Evolutionary conservation across 2,329 filamentous ascomycete species (phyloP).

Genomic region (Colletotrichum coccodes): DNA sequence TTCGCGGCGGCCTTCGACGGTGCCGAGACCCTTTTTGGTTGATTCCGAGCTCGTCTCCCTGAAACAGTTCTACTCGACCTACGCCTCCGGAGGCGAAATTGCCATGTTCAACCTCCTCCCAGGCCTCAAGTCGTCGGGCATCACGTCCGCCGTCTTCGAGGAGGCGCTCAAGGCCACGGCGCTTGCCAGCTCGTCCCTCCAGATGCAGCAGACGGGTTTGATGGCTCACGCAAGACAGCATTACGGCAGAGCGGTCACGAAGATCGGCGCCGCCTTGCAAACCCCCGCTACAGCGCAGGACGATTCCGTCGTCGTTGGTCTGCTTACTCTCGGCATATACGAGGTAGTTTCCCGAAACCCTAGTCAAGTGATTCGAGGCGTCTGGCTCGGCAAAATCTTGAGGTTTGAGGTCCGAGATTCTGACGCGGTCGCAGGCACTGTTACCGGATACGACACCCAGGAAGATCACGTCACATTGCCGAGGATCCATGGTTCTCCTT

Average conservation of each 20-base stretch:
- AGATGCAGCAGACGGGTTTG: slow-evolving; percentile 13
- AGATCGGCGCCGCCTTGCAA: not conserved
- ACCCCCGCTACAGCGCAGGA: not conserved
- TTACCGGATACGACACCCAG: not conserved
- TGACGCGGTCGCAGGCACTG: not conserved
- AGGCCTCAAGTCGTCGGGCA: slow-evolving; percentile 7
- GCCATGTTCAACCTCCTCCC: not conserved
- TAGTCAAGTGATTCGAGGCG: too few relatives aligned
- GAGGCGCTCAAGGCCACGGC: slow-evolving; percentile 28
- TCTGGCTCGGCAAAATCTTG: not conserved
- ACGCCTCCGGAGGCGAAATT: slow-evolving; percentile 5
- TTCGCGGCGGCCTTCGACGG: not conserved
- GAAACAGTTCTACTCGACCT: slow-evolving; percentile 12
- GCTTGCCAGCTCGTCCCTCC: slow-evolving; percentile 14
- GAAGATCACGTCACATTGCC: slow-evolving; percentile 7
- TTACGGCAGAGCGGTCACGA: slow-evolving; percentile 14
- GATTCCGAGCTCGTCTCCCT: slow-evolving; percentile 11
- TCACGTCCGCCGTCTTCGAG: slow-evolving; percentile 33
- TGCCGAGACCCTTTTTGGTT: not conserved
- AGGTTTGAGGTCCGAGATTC: not conserved
- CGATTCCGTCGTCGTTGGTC: slow-evolving; percentile 11
- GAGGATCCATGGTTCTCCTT: slow-evolving; percentile 18
- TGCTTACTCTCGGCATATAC: slow-evolving; percentile 20
- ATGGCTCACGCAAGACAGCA: slow-evolving; percentile 12
- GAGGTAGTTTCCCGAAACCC: not conserved